Evolutionary conservation across 2,329 filamentous ascomycete species (phyloP), one percentile per base, ranked within the genome.

Genomic region (Cladosporium colombiae): DNA sequence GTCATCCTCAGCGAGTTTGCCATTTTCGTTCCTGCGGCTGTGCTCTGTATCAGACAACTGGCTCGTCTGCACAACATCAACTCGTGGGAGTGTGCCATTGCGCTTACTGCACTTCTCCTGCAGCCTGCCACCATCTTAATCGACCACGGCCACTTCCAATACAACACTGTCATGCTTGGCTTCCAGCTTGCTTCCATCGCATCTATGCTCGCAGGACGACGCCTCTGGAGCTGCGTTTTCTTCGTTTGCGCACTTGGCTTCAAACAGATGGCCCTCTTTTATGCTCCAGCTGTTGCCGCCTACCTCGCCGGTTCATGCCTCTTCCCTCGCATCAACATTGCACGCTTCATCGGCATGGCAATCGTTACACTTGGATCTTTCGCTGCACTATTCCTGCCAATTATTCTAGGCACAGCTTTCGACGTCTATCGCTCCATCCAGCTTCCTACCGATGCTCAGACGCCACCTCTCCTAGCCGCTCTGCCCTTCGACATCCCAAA

Each of bases 191-290:
- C 92, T 0, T 92, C 90, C 72, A 88, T 97, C 81, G 95, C 94
- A 50, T 95, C 91, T 77, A 90, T 98, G 80, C 79, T 97, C 60
- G 92, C 93, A 3, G 91, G 91, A 4, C 87, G 93, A 58, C 89
- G 89, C 73, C 85, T 96, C 68, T 97, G 94, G 93, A 88, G 91
- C 29, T 93, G 92, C 68, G 86, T 97, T 66, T 97, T 97, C 81
- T 99, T 99, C 72, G 95, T 99, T 7, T 88, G 87, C 18, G 91
- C 94, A 3, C 83, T 99, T n/a, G 92, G 92, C 6, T 99, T 98
- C 84, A 99, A 99, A 82, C 95, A 99, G 78, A 99, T 99, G 96
- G 94, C 94, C 0, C 84, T 99, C 18, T 99, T 98, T 81, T 99
- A 97, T 78, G 93, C 96, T 3, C 93, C 96, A 16, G 89, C 90